phyloP scores from a whole-genome alignment of 2,329 filamentous ascomycete species.

The Neonectria ditissima region DNA sequence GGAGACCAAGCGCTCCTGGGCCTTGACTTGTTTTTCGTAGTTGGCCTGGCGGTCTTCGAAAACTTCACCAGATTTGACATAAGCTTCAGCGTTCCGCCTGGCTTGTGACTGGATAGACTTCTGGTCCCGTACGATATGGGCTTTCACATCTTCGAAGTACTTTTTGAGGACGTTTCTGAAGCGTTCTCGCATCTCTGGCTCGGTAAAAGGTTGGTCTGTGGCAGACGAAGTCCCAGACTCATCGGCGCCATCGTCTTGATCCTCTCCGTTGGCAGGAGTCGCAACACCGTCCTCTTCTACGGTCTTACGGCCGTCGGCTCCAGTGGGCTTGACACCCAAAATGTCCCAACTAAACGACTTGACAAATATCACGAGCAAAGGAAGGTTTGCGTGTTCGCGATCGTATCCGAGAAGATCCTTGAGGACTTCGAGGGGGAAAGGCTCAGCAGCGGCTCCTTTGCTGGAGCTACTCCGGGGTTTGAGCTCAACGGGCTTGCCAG shows the following conservation, averaged over 20 bases:
- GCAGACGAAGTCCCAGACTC: constrained; percentile 46
- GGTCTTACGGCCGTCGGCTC: constrained; percentile 83
- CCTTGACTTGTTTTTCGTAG: constrained; percentile 93
- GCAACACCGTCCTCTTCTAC: constrained; percentile 84
- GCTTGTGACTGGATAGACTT: constrained; percentile 88
- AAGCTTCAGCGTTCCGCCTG: constrained; percentile 95
- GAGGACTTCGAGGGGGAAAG: constrained; percentile 95
- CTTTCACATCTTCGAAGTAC: constrained; percentile 94
- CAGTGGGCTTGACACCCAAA: constrained; percentile 79
- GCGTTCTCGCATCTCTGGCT: constrained; percentile 82
- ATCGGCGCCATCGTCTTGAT: constrained; percentile 55
- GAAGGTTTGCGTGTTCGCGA: constrained; percentile 89
- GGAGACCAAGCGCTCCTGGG: constrained; percentile 87
- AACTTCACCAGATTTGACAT: constrained; percentile 97
- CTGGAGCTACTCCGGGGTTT: constrained; percentile 66
- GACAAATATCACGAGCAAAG: constrained; percentile 92
- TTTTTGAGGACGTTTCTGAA: constrained; percentile 87
- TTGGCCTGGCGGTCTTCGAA: constrained; percentile 97
- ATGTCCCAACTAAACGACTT: constrained; percentile 98
- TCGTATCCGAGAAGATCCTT: constrained; percentile 97
- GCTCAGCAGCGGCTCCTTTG: constrained; percentile 78
- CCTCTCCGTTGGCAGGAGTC: constrained; percentile 52
- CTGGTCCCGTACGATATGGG: constrained; percentile 89
- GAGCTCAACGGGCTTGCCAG: constrained; percentile 71
- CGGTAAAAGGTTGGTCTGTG: constrained; percentile 79